Conservation (phyloP, 192 early-diverging fungal species). For the Spinellus fusiger region DNA sequence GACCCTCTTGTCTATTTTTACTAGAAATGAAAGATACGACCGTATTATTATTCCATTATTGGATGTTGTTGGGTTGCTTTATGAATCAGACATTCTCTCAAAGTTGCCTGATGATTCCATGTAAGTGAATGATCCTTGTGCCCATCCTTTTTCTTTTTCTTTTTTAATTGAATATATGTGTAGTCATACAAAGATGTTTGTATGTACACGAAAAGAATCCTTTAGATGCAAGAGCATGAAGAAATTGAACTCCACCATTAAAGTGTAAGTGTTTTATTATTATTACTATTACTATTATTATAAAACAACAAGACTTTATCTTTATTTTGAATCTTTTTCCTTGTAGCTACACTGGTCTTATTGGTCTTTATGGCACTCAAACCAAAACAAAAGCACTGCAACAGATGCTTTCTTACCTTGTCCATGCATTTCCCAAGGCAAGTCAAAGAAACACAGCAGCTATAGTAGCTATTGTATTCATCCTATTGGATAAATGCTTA, state of each 20-base stretch:
- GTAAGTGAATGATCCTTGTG: constrained; percentile 24
- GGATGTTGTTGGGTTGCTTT: constrained; percentile 60
- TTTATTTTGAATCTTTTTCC: constrained; percentile 10
- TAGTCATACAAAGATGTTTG: constrained; percentile 35
- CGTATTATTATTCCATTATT: constrained; percentile 63
- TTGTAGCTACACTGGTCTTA: constrained; percentile 16
- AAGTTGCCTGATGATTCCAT: constrained; percentile 27
- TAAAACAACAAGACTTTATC: background rate
- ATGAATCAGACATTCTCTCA: constrained; percentile 44
- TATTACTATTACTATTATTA: no score
- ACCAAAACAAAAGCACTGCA: constrained; percentile 47
- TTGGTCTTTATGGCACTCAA: constrained; percentile 21
- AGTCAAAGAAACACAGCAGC: no score
- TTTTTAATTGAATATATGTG: background rate
- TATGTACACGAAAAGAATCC: constrained; percentile 38
- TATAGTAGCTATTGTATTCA: background rate
- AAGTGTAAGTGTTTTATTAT: constrained; percentile 48
- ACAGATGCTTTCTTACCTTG: constrained; percentile 57
- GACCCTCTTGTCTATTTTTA: constrained; percentile 38
- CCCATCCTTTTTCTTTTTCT: background rate
- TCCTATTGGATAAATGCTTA: no score
- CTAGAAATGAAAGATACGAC: constrained; percentile 44
- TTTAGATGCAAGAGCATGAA: constrained; percentile 51
- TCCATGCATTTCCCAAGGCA: constrained; percentile 74
- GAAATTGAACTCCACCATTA: constrained; percentile 57